Evolutionary conservation across 2,329 filamentous ascomycete species (phyloP), one percentile per base, ranked within the genome.

Genomic region (Bipolaris cookei): DNA sequence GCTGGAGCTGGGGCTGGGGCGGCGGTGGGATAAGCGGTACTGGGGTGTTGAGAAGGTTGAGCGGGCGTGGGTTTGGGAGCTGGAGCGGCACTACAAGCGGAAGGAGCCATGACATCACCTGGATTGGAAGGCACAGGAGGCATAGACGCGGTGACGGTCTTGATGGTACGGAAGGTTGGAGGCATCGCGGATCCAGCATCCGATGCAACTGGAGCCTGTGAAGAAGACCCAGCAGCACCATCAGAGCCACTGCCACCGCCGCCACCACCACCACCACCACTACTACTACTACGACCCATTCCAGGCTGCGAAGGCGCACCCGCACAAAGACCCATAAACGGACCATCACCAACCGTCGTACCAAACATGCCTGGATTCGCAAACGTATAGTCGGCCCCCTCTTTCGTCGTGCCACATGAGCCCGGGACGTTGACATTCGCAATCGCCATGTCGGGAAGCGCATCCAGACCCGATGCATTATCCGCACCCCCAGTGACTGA

Each of bases 371-470:
- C 91, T 0, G 90, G 84, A 66, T 90, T 81, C 2, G 86, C 86
- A 78, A 88, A 94, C 6, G 79, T 76, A 53, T 69, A 75, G 52
- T 74, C 73, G 4, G n/a, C 44, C 2, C 50, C 46, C 39, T 88
- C 84, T 0, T 63, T 64, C 11, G 85, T 88, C 0, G 34, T 54
- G 6, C 58, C 75, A 76, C 89, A 92, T 1, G 47, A 49, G 10
- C 56, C 59, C 0, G 49, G 50, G 2, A 46, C 56, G 3, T 23
- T 50, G 59, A 92, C 80, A 77, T 95, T 95, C 59, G 90, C 88
- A 1, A 88, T 80, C 46, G 91, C 87, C 85, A 95, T 88, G 53
- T 88, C 81, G 0, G 91, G 91, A 2, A 96, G 88, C 3, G 39
- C 39, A 20, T 68, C 59, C 21, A 88, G 84, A 62, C 83, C 85